These are phyloP conservation scores for Xylariaceae sp. DNA, from an alignment of 2,329 filamentous ascomycete genomes.

Conservation along the genomic window DNA sequence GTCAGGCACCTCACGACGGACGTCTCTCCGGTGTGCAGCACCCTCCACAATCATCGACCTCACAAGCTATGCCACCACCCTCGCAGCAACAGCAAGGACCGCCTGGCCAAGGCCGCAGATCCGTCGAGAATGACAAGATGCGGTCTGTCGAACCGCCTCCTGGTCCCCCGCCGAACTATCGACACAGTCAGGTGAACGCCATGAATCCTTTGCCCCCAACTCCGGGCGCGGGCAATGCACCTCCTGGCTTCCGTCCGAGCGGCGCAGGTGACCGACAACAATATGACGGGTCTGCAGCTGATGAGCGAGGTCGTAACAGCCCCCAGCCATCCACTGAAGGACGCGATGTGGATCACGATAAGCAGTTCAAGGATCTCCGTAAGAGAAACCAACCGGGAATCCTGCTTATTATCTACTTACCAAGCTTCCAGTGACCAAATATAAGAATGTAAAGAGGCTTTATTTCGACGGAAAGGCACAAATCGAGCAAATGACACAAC, in stretches of 20 bases:
- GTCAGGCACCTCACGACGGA: constrained; percentile 27
- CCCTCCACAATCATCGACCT: constrained; percentile 25
- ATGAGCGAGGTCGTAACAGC: constrained; percentile 50
- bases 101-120: constrained; percentile 42
- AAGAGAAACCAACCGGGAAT: constrained; percentile 27
- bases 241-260: constrained; percentile 39
- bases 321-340: constrained; percentile 50
- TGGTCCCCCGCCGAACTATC: constrained; percentile 49
- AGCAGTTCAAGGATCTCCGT: constrained; percentile 56
- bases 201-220: constrained; percentile 41
- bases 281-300: constrained; percentile 42
- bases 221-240: constrained; percentile 29
- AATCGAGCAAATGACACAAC: constrained; percentile 80
- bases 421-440: constrained; percentile 70
- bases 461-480: constrained; percentile 95
- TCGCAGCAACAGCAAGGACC: constrained; percentile 28
- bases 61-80: constrained; percentile 45
- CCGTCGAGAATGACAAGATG: constrained; percentile 48
- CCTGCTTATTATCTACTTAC: constrained; percentile 27
- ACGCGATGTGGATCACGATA: constrained; percentile 45
- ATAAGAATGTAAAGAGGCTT: constrained; percentile 95
- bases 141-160: constrained; percentile 41
- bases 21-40: constrained; percentile 21
- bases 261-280: constrained; percentile 37
- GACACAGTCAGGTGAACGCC: constrained; percentile 43